These are phyloP conservation scores for Ambrosia hybrid DNA, from an alignment of 140 eudicot genomes.

Conservation along the genomic window DNA sequence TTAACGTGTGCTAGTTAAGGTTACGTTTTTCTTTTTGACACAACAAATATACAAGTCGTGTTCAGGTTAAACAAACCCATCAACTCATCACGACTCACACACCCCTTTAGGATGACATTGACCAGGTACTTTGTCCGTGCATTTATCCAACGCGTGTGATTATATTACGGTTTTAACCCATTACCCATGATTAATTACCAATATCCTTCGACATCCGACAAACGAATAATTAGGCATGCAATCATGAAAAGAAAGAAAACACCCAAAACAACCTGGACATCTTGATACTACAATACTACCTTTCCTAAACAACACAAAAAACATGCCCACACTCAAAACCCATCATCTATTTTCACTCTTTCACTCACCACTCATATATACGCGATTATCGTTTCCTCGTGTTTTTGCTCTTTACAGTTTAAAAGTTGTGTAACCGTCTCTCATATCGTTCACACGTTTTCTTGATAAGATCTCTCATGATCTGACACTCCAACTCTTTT, in stretches of 20 bases:
- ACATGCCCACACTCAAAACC: constrained; percentile 36
- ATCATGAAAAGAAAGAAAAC: constrained; percentile 26
- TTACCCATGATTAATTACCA: neutral
- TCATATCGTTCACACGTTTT: constrained; percentile 63
- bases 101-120: too few species aligned
- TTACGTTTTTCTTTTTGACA: too few species aligned
- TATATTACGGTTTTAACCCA: too few species aligned
- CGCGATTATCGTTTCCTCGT: constrained; percentile 15
- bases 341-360: constrained; percentile 28
- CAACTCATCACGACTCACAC: too few species aligned
- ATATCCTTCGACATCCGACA: neutral
- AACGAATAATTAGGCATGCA: constrained; percentile 30
- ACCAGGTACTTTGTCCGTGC: too few species aligned
- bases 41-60: too few species aligned
- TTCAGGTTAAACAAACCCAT: too few species aligned
- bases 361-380: constrained; percentile 48
- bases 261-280: constrained; percentile 33
- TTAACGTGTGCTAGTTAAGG: too few species aligned
- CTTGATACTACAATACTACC: constrained; percentile 23
- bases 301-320: constrained; percentile 34
- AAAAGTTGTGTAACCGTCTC: constrained; percentile 15
- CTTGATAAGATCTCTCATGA: constrained; percentile 60
- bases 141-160: too few species aligned
- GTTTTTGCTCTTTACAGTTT: constrained; percentile 26
- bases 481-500: constrained; percentile 58